phyloP scores from a whole-genome alignment of 2,329 filamentous ascomycete species.

The Stachybotrys chlorohalonatus region DNA sequence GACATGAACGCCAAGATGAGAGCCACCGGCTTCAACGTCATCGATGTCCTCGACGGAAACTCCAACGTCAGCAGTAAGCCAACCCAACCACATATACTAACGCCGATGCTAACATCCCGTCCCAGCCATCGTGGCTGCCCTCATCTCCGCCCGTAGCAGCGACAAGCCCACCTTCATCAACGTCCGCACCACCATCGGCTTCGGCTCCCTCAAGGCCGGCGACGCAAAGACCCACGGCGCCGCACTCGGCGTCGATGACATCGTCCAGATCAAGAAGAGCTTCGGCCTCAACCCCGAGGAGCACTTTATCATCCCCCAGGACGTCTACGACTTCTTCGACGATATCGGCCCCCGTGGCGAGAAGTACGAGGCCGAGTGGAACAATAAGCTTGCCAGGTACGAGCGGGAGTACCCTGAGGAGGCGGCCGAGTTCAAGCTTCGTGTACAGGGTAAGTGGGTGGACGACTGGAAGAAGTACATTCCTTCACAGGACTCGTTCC shows the following conservation, averaged over 20 bases:
- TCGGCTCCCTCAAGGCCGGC: slow-evolving; percentile 29
- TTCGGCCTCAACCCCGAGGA: slow-evolving; percentile 14
- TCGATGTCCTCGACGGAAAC: slow-evolving; percentile 38
- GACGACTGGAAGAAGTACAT: slow-evolving; percentile 34
- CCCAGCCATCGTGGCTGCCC: background rate
- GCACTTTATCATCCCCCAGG: slow-evolving; percentile 14
- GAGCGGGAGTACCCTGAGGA: slow-evolving; percentile 31
- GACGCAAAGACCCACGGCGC: slow-evolving; percentile 43
- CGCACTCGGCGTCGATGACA: slow-evolving; percentile 39
- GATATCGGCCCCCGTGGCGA: slow-evolving; percentile 28
- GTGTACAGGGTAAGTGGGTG: slow-evolving; percentile 30
- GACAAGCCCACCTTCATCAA: slow-evolving; percentile 45
- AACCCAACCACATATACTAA: background rate
- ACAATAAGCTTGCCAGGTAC: slow-evolving; percentile 27
- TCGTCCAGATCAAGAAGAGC: slow-evolving; percentile 23
- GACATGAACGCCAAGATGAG: slow-evolving; percentile 44
- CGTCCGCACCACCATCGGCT: slow-evolving; percentile 40
- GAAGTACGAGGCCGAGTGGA: slow-evolving; percentile 32
- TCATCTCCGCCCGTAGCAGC: slow-evolving; percentile 4
- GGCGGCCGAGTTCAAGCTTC: slow-evolving; percentile 31
- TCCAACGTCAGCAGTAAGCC: slow-evolving; percentile 28
- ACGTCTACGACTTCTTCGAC: slow-evolving; percentile 35
- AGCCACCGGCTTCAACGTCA: slow-evolving; percentile 39
- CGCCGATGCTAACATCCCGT: background rate
- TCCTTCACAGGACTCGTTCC: slow-evolving; percentile 27